phyloP scores from a whole-genome alignment of 352 stramenopile species.

The Aphanomyces invadans region DNA sequence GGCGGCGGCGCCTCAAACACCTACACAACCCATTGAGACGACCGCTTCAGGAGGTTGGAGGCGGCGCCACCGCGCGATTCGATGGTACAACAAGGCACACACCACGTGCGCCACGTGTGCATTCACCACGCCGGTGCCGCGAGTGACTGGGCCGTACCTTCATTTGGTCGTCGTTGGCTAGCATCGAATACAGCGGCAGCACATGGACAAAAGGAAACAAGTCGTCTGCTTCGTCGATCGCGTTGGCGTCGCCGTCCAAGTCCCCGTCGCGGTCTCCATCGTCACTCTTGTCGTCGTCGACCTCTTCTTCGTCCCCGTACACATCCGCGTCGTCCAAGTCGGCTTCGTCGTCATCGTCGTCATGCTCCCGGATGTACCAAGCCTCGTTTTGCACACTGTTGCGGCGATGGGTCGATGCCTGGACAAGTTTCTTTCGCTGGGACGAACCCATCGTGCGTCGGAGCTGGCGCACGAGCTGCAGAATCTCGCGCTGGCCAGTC shows the following conservation, averaged over 20 bases:
- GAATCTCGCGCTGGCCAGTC: slow-evolving; percentile 95
- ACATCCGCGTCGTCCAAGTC: slow-evolving; percentile 55
- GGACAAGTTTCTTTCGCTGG: not conserved
- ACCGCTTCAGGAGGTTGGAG: too few species aligned
- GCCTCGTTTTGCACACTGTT: slow-evolving; percentile 36
- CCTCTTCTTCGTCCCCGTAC: slow-evolving; percentile 41
- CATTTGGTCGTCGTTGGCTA: slow-evolving; percentile 95
- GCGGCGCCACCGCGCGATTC: too few species aligned
- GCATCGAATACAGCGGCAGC: slow-evolving; percentile 94
- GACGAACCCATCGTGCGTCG: slow-evolving; percentile 38
- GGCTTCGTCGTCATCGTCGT: slow-evolving; percentile 75
- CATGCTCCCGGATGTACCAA: slow-evolving; percentile 58
- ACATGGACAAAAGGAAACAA: slow-evolving; percentile 81
- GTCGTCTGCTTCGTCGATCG: slow-evolving; percentile 41
- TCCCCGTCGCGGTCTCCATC: slow-evolving; percentile 75
- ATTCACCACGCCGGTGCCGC: too few species aligned
- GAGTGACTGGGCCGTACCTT: too few species aligned
- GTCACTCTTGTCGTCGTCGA: slow-evolving; percentile 51
- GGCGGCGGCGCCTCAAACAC: slow-evolving; percentile 83
- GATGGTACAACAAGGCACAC: not conserved
- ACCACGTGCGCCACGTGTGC: too few species aligned
- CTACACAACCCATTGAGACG: slow-evolving; percentile 3
- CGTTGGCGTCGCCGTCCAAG: slow-evolving; percentile 61
- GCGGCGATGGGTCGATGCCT: not conserved
- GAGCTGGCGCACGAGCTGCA: slow-evolving; percentile 79